phyloP scores from a whole-genome alignment of 2,329 filamentous ascomycete genomes.

The Claviceps fusiformis region DNA sequence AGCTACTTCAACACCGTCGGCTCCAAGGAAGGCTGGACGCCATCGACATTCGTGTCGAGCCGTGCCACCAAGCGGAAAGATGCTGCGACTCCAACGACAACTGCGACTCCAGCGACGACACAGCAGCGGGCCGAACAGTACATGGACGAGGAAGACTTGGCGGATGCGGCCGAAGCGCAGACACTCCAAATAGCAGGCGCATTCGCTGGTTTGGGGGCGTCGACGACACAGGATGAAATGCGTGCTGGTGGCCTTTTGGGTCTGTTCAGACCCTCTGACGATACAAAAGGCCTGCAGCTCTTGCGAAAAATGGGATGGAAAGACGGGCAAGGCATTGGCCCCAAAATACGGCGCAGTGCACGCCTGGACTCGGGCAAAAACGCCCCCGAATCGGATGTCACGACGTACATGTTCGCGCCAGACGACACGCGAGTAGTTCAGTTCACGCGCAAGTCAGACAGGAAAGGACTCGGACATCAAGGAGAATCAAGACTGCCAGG shows the following conservation, averaged over 20 bases:
- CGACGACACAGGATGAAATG: conserved; percentile 38
- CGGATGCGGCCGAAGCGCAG: conserved; percentile 68
- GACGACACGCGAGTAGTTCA: conserved; percentile 59
- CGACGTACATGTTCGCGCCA: conserved; percentile 69
- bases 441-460: conserved; percentile 52
- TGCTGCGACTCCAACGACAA: conserved; percentile 22
- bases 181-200: conserved; percentile 57
- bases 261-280: conserved; percentile 56
- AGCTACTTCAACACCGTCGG: conserved; percentile 97
- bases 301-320: conserved; percentile 92
- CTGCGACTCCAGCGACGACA: conserved; percentile 21
- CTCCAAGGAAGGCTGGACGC: conserved; percentile 96
- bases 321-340: conserved; percentile 83
- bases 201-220: conserved; percentile 65
- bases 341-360: conserved; percentile 65
- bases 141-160: conserved; percentile 95
- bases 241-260: conserved; percentile 49
- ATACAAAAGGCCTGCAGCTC: conserved; percentile 77
- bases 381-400: conserved; percentile 24
- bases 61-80: conserved; percentile 64
- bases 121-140: conserved; percentile 73
- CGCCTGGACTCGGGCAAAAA: conserved; percentile 39
- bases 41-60: conserved; percentile 83
- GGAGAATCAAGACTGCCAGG: conserved; percentile 41
- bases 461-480: conserved; percentile 55